Evolutionary conservation across 805 yeast genomes (phyloP).

Genomic region (Pichia californica): DNA sequence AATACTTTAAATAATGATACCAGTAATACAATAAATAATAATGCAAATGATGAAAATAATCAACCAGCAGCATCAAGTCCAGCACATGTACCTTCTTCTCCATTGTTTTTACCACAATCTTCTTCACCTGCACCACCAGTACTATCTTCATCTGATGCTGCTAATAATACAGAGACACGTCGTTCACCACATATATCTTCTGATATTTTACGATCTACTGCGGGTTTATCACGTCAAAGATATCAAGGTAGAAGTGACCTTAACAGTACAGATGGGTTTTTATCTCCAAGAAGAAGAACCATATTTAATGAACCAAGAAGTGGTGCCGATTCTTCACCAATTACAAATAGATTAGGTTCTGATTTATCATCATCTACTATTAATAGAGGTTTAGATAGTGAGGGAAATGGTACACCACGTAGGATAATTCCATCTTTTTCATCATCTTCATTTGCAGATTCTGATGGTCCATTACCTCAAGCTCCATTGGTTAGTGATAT

Average conservation of each 20-base stretch:
- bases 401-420: conserved; percentile 1
- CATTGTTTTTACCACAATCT: conserved; percentile 11
- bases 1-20: not conserved
- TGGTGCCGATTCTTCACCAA: conserved; percentile 13
- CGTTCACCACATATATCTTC: conserved; percentile 32
- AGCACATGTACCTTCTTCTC: conserved; percentile 15
- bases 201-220: conserved; percentile 31
- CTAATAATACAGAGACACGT: not conserved
- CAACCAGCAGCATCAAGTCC: conserved; percentile 10
- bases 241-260: conserved; percentile 68
- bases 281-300: conserved; percentile 67
- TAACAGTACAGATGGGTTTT: conserved; percentile 57
- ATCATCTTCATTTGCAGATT: conserved; percentile 19
- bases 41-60: too few species aligned
- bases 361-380: conserved; percentile 15
- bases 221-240: conserved; percentile 39
- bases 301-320: conserved; percentile 39
- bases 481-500: not conserved
- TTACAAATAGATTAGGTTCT: conserved; percentile 1
- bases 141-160: not conserved
- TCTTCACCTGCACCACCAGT: conserved; percentile 1
- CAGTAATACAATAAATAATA: not conserved
- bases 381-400: not conserved
- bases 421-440: conserved; percentile 11
- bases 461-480: conserved; percentile 12